Evolutionary conservation across 352 stramenopile species (phyloP), one percentile per base, ranked within the genome.

Genomic region (Heterotrichella gracilis): DNA sequence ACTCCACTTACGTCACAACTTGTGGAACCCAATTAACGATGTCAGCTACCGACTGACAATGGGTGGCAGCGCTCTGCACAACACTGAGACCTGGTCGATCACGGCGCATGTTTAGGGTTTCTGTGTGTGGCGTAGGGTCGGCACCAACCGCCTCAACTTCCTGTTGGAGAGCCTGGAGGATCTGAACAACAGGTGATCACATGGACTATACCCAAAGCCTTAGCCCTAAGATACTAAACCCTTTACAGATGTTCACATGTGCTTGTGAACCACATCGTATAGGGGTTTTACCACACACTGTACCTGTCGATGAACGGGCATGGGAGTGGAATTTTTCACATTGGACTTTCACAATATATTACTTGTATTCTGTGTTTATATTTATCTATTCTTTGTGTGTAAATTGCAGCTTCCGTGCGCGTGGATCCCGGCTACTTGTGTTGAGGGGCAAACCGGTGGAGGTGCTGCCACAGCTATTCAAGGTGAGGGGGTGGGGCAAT

Each of bases 81-180:
- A n/a, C n/a, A n/a, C n/a, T n/a, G n/a, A n/a, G n/a, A n/a, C n/a
- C n/a, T n/a, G n/a, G n/a, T n/a, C n/a, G n/a, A n/a, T n/a, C n/a
- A n/a, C n/a, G n/a, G n/a, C n/a, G n/a, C n/a, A n/a, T n/a, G n/a
- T n/a, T n/a, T n/a, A n/a, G n/a, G n/a, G n/a, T n/a, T n/a, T n/a
- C n/a, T n/a, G n/a, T n/a, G n/a, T n/a, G n/a, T n/a, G n/a, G n/a
- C n/a, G n/a, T 17, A 40, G 69, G 4, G 70, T 81, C 2, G 76
- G 82, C 42, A 78, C 80, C 14, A 84, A 83, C 70, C 79, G 81
- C 63, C 87, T 84, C 71, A 85, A 90, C 73, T 95, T 95, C 72
- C 74, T 96, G 42, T 76, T 95, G 21, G 83, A 96, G 76, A 89
- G 79, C 73, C 78, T n/a, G n/a, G n/a, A n/a, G n/a, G n/a, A n/a